Percentiles rank a stretch among this genome's conserved stretches.
phyloP scores from a whole-genome alignment of 768 basidiomycete genomes.

The Russula griseocarnosa region DNA sequence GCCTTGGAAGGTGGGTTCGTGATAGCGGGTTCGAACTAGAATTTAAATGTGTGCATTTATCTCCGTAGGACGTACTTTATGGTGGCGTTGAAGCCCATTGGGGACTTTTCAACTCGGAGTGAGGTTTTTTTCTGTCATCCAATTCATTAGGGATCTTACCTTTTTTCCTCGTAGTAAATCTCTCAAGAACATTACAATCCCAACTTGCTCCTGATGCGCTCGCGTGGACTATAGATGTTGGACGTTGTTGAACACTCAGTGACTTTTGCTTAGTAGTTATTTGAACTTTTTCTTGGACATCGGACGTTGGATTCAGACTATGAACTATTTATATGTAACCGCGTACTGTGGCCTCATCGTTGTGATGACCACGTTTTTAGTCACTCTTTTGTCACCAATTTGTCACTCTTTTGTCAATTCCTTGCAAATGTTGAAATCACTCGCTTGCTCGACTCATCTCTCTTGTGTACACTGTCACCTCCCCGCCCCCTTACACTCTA shows the following conservation, averaged over 20 bases:
- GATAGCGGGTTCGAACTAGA: not conserved
- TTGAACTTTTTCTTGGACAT: not conserved
- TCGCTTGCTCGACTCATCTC: not conserved
- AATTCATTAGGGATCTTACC: conserved; percentile 7
- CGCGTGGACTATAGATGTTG: not conserved
- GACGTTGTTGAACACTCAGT: not conserved
- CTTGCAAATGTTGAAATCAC: not conserved
- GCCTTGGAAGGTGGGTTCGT: conserved; percentile 64
- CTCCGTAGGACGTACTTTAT: conserved; percentile 48
- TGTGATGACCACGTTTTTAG: conserved; percentile 9
- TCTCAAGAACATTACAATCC: conserved; percentile 68
- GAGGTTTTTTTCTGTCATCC: conserved; percentile 26
- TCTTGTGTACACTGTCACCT: too few relatives aligned
- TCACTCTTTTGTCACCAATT: conserved; percentile 10
- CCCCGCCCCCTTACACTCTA: not conserved
- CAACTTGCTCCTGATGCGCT: conserved; percentile 43
- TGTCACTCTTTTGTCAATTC: conserved; percentile 16
- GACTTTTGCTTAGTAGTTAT: not conserved
- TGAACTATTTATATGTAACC: not conserved
- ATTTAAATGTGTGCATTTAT: conserved; percentile 5
- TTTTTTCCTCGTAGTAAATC: conserved; percentile 47
- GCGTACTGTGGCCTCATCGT: not conserved
- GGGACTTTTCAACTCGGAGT: conserved; percentile 65
- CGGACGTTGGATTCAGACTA: not conserved
- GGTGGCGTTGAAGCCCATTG: conserved; percentile 80